phyloP scores from a whole-genome alignment of 371 early-diverging fungal genomes.

The Haplosporangium sp. region DNA sequence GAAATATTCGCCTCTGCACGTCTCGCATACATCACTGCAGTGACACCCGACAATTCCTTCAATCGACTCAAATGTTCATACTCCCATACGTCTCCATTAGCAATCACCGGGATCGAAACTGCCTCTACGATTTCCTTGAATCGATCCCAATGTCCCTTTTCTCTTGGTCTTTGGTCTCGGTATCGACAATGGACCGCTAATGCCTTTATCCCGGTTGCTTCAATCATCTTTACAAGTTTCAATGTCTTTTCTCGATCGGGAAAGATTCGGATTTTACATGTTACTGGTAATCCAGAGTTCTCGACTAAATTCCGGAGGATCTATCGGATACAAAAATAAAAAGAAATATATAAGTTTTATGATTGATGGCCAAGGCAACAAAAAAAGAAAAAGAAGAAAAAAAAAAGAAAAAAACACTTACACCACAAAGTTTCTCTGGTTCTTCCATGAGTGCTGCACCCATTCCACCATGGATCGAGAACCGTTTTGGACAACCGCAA shows the following conservation, averaged over 20 bases:
- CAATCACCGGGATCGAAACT: slow-evolving; percentile 84
- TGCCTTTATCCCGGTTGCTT: slow-evolving; percentile 88
- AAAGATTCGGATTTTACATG: slow-evolving; percentile 84
- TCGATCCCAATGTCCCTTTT: slow-evolving; percentile 90
- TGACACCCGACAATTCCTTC: slow-evolving; percentile 63
- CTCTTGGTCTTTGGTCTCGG: slow-evolving; percentile 76
- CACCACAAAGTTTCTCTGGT: slow-evolving; percentile 82
- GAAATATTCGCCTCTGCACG: slow-evolving; percentile 89
- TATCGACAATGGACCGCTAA: slow-evolving; percentile 93
- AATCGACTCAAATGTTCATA: slow-evolving; percentile 71
- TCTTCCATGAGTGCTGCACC: slow-evolving; percentile 91
- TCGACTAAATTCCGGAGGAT: slow-evolving; percentile 85
- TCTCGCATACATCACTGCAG: slow-evolving; percentile 91
- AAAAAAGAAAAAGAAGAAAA: neutral
- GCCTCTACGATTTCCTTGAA: slow-evolving; percentile 76
- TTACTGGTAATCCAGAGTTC: slow-evolving; percentile 79
- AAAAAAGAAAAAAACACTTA: slow-evolving; percentile 35
- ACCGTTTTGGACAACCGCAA: slow-evolving; percentile 97
- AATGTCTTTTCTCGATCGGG: slow-evolving; percentile 82
- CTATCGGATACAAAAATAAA: slow-evolving; percentile 26
- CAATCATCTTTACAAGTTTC: slow-evolving; percentile 84
- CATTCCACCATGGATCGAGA: slow-evolving; percentile 95
- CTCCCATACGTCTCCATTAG: slow-evolving; percentile 91
- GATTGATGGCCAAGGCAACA: neutral
- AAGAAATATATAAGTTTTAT: too few species aligned